Base-by-base conservation (phyloP, 331 rosid species). In the Ulmus americana region DNA sequence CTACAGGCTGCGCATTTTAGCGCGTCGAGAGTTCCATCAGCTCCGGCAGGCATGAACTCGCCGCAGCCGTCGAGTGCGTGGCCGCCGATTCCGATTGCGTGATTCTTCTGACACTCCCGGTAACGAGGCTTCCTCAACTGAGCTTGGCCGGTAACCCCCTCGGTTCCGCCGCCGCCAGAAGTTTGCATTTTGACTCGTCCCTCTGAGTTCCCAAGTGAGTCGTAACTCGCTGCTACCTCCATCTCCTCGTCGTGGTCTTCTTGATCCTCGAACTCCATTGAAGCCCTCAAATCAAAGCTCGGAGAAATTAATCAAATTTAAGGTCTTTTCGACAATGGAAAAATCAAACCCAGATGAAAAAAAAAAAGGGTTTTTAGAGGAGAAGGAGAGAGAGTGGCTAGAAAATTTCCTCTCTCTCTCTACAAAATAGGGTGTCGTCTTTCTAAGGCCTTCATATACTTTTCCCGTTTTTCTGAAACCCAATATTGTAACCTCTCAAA, bases 41-140 rank as follows among this genome's bases (percentile, higher is more conserved):
- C 72, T 10, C 97, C 97, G 0, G 92, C 92, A 0, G 95, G 60
- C 69, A 91, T 48, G 64, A 88, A 91, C 84, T 91, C 96, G 0
- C 97, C 80, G 80, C 97, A 91, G 39, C 97, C 97, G 66, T 91
- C 97, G 16, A 84, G 83, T 1, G 97, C 90, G 74, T 84, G 96
- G 60, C 96, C 97, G 0, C 97, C 96, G 41, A 86, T 67, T 1
- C 83, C 75, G 13, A 88, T 92, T 1, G 97, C 97, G 65, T 91
- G 97, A 65, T 91, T 91, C 74, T 91, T 91, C 41, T 81, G 56
- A 62, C 97, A 91, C 88, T 91, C 97, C 8, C 84, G 73, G 74
- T 88, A 91, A 63, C 86, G 82, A 1, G 68, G 76, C 65, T 68
- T 82, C 51, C 35, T 59, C 43, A 15, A 38, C 41, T 66, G 64